These are phyloP conservation scores for Plasmodium inui DNA, from an alignment of 169 alveolate species.

Conservation along the genomic window DNA sequence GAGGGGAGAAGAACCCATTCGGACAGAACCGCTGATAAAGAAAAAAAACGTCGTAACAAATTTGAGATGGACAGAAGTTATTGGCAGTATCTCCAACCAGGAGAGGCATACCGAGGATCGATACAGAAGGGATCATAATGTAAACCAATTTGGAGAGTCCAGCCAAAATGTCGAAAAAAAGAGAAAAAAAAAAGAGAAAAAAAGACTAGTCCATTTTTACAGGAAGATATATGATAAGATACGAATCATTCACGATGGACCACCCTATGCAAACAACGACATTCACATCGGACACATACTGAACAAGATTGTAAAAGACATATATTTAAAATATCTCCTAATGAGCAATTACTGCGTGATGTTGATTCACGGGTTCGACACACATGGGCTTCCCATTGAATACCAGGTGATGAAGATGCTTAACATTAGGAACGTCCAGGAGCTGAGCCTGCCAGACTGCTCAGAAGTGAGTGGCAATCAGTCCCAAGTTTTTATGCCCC, in stretches of 20 bases:
- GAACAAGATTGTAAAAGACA: constrained; percentile 89
- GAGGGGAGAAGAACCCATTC: neutral
- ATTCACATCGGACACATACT: constrained; percentile 91
- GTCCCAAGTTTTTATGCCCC: neutral
- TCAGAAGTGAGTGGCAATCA: neutral
- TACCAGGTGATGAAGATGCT: constrained; percentile 78
- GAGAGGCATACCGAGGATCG: neutral
- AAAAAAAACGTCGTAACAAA: neutral
- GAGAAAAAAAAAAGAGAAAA: constrained; percentile 4
- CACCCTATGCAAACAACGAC: constrained; percentile 92
- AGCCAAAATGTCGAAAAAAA: neutral
- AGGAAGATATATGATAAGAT: constrained; percentile 3
- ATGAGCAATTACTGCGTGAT: constrained; percentile 83
- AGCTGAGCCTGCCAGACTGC: neutral
- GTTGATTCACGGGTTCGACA: constrained; percentile 92
- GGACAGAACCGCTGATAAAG: neutral
- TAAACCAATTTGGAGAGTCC: neutral
- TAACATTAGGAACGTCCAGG: constrained; percentile 57
- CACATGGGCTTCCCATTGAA: constrained; percentile 93
- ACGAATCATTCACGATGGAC: constrained; percentile 89
- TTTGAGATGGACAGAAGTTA: neutral
- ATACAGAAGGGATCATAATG: neutral
- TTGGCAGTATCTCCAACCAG: neutral
- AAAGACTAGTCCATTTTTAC: constrained; percentile 8
- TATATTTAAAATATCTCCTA: constrained; percentile 80